Evolutionary conservation across 1,284 basidiomycete genomes (phyloP).

Genomic region (Mycena citricolor): DNA sequence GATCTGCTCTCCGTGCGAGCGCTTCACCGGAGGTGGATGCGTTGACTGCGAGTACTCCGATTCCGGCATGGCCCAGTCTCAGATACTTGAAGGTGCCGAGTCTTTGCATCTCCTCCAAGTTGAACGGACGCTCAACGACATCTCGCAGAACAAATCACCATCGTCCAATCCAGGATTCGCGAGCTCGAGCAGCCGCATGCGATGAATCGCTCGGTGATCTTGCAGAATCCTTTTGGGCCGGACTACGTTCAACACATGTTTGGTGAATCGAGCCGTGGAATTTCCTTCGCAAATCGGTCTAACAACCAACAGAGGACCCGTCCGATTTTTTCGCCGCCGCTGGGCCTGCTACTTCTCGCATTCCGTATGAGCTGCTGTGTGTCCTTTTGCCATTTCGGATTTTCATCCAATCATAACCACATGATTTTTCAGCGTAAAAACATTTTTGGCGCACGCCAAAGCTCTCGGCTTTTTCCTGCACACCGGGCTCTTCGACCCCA

Average conservation of each 20-base stretch:
- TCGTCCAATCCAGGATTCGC: conserved; percentile 1
- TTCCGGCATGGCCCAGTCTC: background rate
- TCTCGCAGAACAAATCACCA: background rate
- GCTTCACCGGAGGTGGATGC: background rate
- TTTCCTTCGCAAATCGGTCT: background rate
- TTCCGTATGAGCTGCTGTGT: too few relatives aligned
- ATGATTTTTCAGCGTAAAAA: background rate
- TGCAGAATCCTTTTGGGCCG: conserved; percentile 9
- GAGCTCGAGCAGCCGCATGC: conserved; percentile 3
- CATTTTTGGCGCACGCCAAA: too few relatives aligned
- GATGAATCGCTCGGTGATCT: conserved; percentile 1
- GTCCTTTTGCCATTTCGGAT: conserved; percentile 9
- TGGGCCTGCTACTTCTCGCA: background rate
- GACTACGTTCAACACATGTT: too few relatives aligned
- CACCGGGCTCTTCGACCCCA: conserved; percentile 19
- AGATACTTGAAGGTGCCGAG: conserved; percentile 1
- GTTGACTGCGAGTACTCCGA: conserved; percentile 4
- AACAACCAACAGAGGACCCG: background rate
- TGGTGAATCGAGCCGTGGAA: too few relatives aligned
- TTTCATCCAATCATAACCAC: too few relatives aligned
- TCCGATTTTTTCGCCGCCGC: background rate
- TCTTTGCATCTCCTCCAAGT: background rate
- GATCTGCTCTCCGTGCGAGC: conserved; percentile 5
- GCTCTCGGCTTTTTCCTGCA: background rate
- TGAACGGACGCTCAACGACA: background rate